A percentile compares a stretch with the other conserved stretches of the same genome.
Evolutionary conservation across 768 basidiomycete species (phyloP).

Genomic region (Podaxis sp.): DNA sequence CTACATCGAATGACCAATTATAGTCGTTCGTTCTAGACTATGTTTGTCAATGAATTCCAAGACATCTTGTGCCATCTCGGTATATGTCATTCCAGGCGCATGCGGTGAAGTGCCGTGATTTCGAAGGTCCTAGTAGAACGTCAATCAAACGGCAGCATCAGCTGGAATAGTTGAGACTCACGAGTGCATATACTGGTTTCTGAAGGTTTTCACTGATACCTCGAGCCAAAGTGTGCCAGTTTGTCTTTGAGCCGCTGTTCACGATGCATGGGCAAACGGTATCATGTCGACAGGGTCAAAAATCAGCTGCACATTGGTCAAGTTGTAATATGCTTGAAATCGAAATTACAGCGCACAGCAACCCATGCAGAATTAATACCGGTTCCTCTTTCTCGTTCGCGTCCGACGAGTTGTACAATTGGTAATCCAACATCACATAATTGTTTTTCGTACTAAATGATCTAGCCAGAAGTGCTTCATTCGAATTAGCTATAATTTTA

Average conservation of each 20-base stretch:
- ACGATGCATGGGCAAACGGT: neutral
- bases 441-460: neutral
- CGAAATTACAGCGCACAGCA: conserved; percentile 46
- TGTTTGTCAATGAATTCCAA: conserved; percentile 58
- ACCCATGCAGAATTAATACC: conserved; percentile 57
- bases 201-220: conserved; percentile 56
- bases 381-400: conserved; percentile 29
- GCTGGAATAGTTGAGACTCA: neutral
- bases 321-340: neutral
- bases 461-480: neutral
- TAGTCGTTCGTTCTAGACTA: conserved; percentile 55
- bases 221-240: conserved; percentile 82
- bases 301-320: conserved; percentile 3
- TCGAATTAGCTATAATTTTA: neutral
- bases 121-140: conserved; percentile 46
- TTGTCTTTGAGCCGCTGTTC: conserved; percentile 79
- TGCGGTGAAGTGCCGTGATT: conserved; percentile 89
- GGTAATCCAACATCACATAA: neutral
- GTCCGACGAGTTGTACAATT: neutral
- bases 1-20: conserved; percentile 90
- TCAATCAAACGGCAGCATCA: neutral
- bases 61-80: conserved; percentile 77
- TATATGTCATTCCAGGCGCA: conserved; percentile 64
- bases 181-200: conserved; percentile 72
- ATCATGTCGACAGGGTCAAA: neutral